phyloP scores from a whole-genome alignment of 2,329 filamentous ascomycete genomes.

The Penicillium decumbens region DNA sequence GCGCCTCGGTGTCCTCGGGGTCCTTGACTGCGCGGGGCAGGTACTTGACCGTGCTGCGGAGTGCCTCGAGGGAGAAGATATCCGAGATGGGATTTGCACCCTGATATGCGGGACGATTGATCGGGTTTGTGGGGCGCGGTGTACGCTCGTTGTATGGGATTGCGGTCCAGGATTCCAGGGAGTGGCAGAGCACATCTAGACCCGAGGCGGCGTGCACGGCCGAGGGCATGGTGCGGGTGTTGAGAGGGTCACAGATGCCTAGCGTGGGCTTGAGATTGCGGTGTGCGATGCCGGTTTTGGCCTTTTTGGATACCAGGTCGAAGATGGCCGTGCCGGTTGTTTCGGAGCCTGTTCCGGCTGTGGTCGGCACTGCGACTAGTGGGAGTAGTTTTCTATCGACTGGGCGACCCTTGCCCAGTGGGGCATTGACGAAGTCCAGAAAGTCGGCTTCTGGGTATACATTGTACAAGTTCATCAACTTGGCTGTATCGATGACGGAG shows the following conservation, averaged over 20 bases:
- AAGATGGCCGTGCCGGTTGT: constrained; percentile 98
- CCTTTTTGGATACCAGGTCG: constrained; percentile 80
- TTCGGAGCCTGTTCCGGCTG: constrained; percentile 82
- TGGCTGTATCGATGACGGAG: constrained; percentile 96
- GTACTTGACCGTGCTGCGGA: constrained; percentile 82
- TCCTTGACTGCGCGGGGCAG: constrained; percentile 81
- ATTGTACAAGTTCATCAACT: constrained; percentile 96
- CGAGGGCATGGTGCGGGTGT: constrained; percentile 92
- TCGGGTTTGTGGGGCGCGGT: constrained; percentile 81
- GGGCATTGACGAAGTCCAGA: constrained; percentile 95
- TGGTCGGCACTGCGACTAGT: constrained; percentile 78
- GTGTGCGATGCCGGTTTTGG: constrained; percentile 95
- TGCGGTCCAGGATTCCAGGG: constrained; percentile 93
- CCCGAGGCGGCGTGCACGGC: constrained; percentile 90
- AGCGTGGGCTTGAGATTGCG: constrained; percentile 92
- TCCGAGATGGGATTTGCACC: constrained; percentile 97
- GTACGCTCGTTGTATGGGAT: constrained; percentile 86
- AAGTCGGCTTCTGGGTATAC: constrained; percentile 89
- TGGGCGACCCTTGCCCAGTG: constrained; percentile 75
- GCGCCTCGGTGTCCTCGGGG: constrained; percentile 86
- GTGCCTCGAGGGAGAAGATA: constrained; percentile 86
- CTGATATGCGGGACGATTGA: constrained; percentile 89
- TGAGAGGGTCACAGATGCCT: constrained; percentile 79
- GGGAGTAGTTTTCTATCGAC: constrained; percentile 68
- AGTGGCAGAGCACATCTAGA: constrained; percentile 91